These are phyloP conservation scores for Collybia mongolica DNA, from an alignment of 768 basidiomycete genomes.

Conservation along the genomic window DNA sequence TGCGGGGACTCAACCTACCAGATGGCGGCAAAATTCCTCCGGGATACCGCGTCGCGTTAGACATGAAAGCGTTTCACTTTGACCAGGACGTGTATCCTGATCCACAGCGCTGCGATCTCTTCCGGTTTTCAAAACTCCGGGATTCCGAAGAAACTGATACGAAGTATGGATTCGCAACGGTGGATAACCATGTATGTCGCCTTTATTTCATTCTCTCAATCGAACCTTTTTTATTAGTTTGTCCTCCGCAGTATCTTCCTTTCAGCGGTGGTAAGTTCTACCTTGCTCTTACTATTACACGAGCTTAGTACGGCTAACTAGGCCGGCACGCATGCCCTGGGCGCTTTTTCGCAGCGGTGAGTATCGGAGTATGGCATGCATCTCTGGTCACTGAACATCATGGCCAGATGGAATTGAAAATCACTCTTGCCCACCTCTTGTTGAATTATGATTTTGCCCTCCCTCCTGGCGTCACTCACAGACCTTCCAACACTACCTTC, in stretches of 20 bases:
- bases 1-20: slow-evolving; percentile 25
- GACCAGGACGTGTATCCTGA: slow-evolving; percentile 33
- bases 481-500: slow-evolving; percentile 29
- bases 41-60: slow-evolving; percentile 30
- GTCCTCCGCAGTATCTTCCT: slow-evolving; percentile 29
- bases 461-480: slow-evolving; percentile 19
- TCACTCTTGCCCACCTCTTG: slow-evolving; percentile 34
- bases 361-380: background rate
- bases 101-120: slow-evolving; percentile 31
- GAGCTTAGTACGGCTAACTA: slow-evolving; percentile 7
- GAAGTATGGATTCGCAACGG: slow-evolving; percentile 33
- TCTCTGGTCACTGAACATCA: background rate
- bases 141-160: slow-evolving; percentile 22
- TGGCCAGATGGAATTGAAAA: slow-evolving; percentile 32
- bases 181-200: slow-evolving; percentile 30
- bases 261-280: slow-evolving; percentile 32
- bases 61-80: slow-evolving; percentile 33
- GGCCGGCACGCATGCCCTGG: slow-evolving; percentile 37
- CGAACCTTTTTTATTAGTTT: slow-evolving; percentile 1
- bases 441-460: slow-evolving; percentile 30
- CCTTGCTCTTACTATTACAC: background rate
- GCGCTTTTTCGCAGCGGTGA: slow-evolving; percentile 33
- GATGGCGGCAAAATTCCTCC: slow-evolving; percentile 30
- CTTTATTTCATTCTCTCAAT: slow-evolving; percentile 6
- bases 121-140: slow-evolving; percentile 35